Base-by-base conservation (phyloP, 208 protist species). In the Balamuthia mandrillaris region DNA sequence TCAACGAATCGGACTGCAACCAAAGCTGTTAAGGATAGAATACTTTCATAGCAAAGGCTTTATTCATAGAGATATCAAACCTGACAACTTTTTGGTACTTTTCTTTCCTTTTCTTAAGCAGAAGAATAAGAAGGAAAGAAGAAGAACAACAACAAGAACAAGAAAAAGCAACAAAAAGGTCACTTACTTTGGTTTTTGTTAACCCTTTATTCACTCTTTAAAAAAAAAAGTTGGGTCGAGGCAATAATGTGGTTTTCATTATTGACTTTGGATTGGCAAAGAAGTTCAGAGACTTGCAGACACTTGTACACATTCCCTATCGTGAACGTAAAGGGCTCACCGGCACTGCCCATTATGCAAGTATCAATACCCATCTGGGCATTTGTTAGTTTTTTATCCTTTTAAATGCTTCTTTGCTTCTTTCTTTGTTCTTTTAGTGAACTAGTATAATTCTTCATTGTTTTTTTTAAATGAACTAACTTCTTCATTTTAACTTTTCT, bases 71-170 rank as follows among this genome's bases (percentile, higher is more conserved):
- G 92, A 95, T 79, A 88, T 98, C 44, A 98, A 98, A 90, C 98
- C 98, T 16, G 98, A 99, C 88, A 99, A 99, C 92, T 99, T 99
- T 81, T 90, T 99, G n/a, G n/a, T n/a, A n/a, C n/a, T n/a, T n/a
- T n/a, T n/a, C n/a, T n/a, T n/a, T n/a, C n/a, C n/a, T n/a, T n/a
- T n/a, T n/a, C n/a, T n/a, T n/a, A n/a, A n/a, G n/a, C n/a, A n/a
- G n/a, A n/a, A n/a, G n/a, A n/a, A n/a, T n/a, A n/a, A n/a, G n/a
- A n/a, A n/a, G n/a, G n/a, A n/a, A n/a, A n/a, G n/a, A n/a, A n/a
- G n/a, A n/a, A n/a, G n/a, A n/a, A n/a, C n/a, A n/a, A n/a, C n/a
- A n/a, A n/a, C n/a, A n/a, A n/a, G n/a, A n/a, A n/a, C n/a, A n/a
- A n/a, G n/a, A n/a, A n/a, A n/a, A n/a, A n/a, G n/a, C n/a, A n/a